Conservation (phyloP, 768 basidiomycete species). For the Mycena polygramma region DNA sequence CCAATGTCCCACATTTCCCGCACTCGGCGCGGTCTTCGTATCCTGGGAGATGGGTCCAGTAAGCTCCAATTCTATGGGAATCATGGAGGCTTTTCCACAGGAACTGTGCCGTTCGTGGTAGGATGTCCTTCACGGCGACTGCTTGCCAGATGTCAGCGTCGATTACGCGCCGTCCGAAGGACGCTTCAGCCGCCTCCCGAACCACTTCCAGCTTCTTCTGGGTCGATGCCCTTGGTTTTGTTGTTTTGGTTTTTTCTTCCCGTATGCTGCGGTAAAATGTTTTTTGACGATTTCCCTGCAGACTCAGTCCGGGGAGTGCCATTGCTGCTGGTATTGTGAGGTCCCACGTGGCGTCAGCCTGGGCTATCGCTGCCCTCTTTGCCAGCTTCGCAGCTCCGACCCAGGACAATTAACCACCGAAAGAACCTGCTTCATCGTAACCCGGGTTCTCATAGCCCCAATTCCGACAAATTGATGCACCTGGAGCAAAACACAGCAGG, state of each 20-base stretch:
- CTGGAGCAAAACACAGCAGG: too few species aligned
- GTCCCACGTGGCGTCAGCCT: background rate
- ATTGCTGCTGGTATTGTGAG: background rate
- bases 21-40: too few species aligned
- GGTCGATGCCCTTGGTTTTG: background rate
- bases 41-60: too few species aligned
- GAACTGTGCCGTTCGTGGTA: background rate
- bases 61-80: too few species aligned
- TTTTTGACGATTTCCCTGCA: constrained; percentile 2
- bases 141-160: background rate
- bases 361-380: background rate
- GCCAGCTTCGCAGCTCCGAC: background rate
- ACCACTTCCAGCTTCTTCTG: background rate
- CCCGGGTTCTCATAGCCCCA: too few species aligned
- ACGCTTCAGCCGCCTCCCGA: background rate
- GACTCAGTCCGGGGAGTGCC: background rate
- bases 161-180: background rate
- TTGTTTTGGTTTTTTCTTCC: background rate
- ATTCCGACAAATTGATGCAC: too few species aligned
- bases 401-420: too few species aligned
- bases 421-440: too few species aligned
- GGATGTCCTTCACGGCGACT: background rate
- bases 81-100: too few species aligned
- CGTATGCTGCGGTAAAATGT: constrained; percentile 12
- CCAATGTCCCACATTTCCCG: too few species aligned